Conservation (phyloP, 2,329 filamentous ascomycete species). For the Neofusicoccum laricinum region DNA sequence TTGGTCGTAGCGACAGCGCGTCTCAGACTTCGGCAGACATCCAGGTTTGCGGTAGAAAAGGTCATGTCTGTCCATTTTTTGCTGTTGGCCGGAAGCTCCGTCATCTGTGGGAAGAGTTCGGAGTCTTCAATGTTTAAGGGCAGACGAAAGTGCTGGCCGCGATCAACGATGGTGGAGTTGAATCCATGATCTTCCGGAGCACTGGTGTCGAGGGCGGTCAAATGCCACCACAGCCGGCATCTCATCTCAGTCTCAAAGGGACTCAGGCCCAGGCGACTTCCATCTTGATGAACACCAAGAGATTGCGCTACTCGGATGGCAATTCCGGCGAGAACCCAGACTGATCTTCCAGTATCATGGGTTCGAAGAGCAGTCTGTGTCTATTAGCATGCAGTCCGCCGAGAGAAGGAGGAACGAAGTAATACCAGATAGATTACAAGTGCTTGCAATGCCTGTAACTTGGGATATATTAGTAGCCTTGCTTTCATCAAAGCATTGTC, state of each 20-base stretch:
- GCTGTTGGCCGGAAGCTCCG: slow-evolving; percentile 21
- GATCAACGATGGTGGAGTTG: background rate
- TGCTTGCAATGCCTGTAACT: background rate
- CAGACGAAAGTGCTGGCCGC: slow-evolving; percentile 19
- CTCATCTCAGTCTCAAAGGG: background rate
- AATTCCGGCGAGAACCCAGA: background rate
- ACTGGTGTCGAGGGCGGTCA: background rate
- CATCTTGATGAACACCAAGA: background rate
- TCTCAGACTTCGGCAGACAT: background rate
- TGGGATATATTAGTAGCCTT: background rate
- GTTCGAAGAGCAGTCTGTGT: background rate
- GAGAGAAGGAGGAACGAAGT: too few relatives aligned
- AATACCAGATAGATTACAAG: slow-evolving; percentile 5
- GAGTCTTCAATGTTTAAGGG: slow-evolving; percentile 47
- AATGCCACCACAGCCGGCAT: slow-evolving; percentile 1
- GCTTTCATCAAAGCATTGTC: background rate
- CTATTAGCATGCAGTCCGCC: background rate
- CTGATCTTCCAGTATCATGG: background rate
- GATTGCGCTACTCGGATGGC: background rate
- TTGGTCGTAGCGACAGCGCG: background rate
- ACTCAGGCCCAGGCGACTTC: background rate
- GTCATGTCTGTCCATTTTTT: slow-evolving; percentile 38
- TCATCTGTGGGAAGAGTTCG: slow-evolving; percentile 41
- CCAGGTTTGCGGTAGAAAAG: slow-evolving; percentile 21
- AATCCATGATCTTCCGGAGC: background rate